Conservation (phyloP, 305 asterid genomes). For the Plantago coronopus region DNA sequence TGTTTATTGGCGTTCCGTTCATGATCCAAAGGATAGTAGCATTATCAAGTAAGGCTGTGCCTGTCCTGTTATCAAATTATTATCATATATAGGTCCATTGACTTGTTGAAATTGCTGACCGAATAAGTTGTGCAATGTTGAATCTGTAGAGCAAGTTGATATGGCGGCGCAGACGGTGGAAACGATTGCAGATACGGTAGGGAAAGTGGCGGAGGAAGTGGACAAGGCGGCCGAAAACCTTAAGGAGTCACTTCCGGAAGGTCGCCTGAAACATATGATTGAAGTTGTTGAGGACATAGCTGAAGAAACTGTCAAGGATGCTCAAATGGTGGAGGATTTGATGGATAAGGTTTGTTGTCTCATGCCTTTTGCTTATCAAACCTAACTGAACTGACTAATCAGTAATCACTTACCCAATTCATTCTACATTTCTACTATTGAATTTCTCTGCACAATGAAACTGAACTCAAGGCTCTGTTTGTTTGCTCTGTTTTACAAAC, state of each 20-base stretch:
- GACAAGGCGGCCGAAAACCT: constrained; percentile 43
- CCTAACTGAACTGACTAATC: too few relatives aligned
- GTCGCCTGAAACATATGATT: constrained; percentile 30
- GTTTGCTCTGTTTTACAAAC: too few relatives aligned
- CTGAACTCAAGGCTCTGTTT: too few relatives aligned
- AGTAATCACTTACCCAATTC: not conserved
- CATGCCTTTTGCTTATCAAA: not conserved
- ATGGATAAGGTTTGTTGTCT: constrained; percentile 34
- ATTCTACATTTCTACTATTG: not conserved
- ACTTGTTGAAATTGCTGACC: too few relatives aligned
- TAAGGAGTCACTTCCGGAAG: constrained; percentile 34
- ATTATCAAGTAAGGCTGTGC: constrained; percentile 15
- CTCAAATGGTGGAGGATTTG: constrained; percentile 37
- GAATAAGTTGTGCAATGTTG: too few relatives aligned
- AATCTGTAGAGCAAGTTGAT: constrained; percentile 36
- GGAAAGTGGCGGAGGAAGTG: constrained; percentile 38
- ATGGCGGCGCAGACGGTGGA: constrained; percentile 40
- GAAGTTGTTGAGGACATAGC: constrained; percentile 34
- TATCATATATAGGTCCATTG: too few relatives aligned
- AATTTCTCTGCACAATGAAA: not conserved
- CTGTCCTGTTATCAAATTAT: not conserved
- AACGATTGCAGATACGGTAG: constrained; percentile 37
- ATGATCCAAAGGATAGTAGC: constrained; percentile 17
- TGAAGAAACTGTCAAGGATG: constrained; percentile 40
- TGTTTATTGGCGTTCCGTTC: constrained; percentile 14